These are phyloP conservation scores for Fusarium sp. DNA, from an alignment of 2,329 filamentous ascomycete species.

Conservation along the genomic window DNA sequence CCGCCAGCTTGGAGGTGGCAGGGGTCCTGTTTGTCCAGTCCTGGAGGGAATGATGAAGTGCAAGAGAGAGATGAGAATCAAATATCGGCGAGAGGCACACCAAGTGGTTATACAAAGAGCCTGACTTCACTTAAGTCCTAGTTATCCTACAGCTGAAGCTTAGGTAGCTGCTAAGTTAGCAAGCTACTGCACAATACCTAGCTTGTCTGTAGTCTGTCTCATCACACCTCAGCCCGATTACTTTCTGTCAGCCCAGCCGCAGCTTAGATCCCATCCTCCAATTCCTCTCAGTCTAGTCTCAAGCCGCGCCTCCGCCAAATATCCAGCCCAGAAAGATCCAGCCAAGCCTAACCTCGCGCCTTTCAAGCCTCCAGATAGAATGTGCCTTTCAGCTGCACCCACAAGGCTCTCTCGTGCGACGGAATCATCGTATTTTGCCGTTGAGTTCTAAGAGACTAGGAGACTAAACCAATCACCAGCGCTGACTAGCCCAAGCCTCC, in stretches of 20 bases:
- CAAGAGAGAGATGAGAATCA: constrained; percentile 8
- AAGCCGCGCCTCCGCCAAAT: constrained; percentile 35
- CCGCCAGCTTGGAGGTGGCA: constrained; percentile 2
- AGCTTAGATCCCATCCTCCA: constrained; percentile 21
- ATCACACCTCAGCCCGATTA: constrained; percentile 22
- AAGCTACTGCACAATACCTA: background rate
- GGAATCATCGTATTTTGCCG: background rate
- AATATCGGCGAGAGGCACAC: background rate
- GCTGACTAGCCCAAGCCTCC: constrained; percentile 3
- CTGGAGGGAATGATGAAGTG: constrained; percentile 5
- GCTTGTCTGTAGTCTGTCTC: background rate
- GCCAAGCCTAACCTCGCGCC: constrained; percentile 27
- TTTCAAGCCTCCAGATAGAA: constrained; percentile 21
- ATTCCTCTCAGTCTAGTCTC: constrained; percentile 27
- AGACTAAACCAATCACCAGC: background rate
- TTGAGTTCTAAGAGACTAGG: background rate
- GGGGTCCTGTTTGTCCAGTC: background rate
- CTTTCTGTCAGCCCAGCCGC: constrained; percentile 34
- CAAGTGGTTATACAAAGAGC: constrained; percentile 5
- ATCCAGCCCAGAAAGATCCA: constrained; percentile 32
- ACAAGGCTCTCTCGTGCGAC: background rate
- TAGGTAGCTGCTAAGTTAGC: background rate
- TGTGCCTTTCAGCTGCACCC: constrained; percentile 5
- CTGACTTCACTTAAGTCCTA: background rate
- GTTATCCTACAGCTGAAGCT: background rate